Percentiles rank a stretch among this genome's conserved stretches.
Conservation (phyloP, 179 eudicot species). For the Camellia oleifera region DNA sequence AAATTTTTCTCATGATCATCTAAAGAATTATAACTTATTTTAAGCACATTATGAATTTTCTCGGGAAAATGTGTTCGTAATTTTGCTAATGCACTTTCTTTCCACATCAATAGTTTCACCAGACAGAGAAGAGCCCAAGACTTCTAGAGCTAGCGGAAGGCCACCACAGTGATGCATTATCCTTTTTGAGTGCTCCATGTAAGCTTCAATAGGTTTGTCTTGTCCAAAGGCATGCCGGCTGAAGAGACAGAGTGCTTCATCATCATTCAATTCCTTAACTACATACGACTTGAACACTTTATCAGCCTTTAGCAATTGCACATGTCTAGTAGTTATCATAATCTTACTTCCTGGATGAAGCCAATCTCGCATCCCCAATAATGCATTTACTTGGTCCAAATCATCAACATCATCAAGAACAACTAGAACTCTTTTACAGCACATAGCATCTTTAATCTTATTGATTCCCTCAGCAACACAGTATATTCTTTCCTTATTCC, state of each 20-base stretch:
- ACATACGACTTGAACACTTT: background rate
- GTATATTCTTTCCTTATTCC: background rate
- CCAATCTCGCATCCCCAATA: conserved; percentile 16
- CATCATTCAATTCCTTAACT: background rate
- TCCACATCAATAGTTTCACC: background rate
- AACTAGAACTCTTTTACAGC: conserved; percentile 12
- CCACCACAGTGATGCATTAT: conserved; percentile 9
- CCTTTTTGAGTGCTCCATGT: background rate
- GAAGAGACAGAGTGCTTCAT: conserved; percentile 17
- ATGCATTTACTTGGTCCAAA: background rate
- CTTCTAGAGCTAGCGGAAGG: conserved; percentile 26
- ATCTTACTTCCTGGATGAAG: conserved; percentile 21
- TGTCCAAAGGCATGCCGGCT: conserved; percentile 21
- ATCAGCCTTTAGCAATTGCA: background rate
- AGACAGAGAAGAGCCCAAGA: conserved; percentile 19
- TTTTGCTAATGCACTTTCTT: conserved; percentile 10
- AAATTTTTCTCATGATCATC: conserved; percentile 14
- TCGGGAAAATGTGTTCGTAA: background rate
- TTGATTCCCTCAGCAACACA: conserved; percentile 13
- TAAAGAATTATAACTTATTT: conserved; percentile 18
- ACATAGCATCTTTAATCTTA: background rate
- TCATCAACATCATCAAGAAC: conserved; percentile 24
- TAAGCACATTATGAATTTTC: conserved; percentile 12
- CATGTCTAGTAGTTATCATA: conserved; percentile 22
- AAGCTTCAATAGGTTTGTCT: conserved; percentile 4